Conservation (phyloP, 2,329 filamentous ascomycete species). For the Alternaria alternata region DNA sequence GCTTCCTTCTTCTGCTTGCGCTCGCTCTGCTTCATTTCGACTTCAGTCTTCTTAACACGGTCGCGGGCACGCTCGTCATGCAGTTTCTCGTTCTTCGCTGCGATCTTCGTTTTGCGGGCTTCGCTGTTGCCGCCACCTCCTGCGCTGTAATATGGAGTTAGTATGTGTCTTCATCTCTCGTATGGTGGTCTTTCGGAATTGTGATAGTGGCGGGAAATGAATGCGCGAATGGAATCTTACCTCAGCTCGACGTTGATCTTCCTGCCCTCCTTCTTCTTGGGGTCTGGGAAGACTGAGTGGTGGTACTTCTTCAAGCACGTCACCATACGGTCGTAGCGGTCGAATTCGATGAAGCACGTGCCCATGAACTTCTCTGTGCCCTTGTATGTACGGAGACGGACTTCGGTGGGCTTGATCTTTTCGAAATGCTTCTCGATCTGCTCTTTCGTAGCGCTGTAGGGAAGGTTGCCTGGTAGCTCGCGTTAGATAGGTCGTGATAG, state of each 20-base stretch:
- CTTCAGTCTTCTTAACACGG: conserved; percentile 56
- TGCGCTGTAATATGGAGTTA: conserved; percentile 61
- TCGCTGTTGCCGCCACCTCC: conserved; percentile 85
- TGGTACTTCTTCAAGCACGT: conserved; percentile 91
- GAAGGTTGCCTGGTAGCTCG: conserved; percentile 75
- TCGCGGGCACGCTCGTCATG: conserved; percentile 70
- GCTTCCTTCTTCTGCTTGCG: conserved; percentile 52
- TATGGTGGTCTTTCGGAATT: background rate
- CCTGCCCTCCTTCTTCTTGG: conserved; percentile 64
- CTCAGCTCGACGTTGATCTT: conserved; percentile 94
- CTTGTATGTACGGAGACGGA: conserved; percentile 63
- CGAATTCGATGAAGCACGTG: conserved; percentile 78
- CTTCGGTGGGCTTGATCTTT: conserved; percentile 71
- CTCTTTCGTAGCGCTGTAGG: conserved; percentile 78
- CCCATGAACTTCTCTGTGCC: conserved; percentile 49
- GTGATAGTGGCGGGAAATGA: background rate
- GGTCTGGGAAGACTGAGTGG: conserved; percentile 76
- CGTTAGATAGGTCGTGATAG: conserved; percentile 9
- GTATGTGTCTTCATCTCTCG: conserved; percentile 6
- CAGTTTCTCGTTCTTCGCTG: conserved; percentile 85
- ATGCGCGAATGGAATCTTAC: conserved; percentile 51
- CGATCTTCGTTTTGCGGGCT: conserved; percentile 77
- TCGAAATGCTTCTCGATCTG: conserved; percentile 79
- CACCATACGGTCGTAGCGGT: conserved; percentile 86
- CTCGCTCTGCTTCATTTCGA: conserved; percentile 51